phyloP scores from a whole-genome alignment of 2,329 filamentous ascomycete species.

The Aspergillus chevalieri region DNA sequence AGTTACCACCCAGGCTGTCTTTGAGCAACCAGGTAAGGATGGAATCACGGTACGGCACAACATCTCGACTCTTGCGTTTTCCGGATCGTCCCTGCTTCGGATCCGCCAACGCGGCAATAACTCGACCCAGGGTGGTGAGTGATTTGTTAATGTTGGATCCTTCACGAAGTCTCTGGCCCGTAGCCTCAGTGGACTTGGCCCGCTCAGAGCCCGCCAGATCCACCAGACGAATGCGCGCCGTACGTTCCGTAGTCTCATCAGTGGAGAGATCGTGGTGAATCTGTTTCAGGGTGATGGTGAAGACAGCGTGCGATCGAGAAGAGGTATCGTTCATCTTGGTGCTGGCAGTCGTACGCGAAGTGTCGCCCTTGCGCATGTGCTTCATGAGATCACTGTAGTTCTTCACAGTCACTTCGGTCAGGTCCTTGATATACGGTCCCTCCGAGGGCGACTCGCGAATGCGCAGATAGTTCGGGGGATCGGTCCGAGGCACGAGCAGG shows the following conservation, averaged over 20 bases:
- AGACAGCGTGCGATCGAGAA: slow-evolving; percentile 91
- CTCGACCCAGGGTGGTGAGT: slow-evolving; percentile 85
- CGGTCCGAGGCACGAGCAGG: slow-evolving; percentile 72
- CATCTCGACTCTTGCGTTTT: slow-evolving; percentile 59
- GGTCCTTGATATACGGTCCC: slow-evolving; percentile 91
- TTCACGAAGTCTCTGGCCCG: slow-evolving; percentile 81
- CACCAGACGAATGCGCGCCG: slow-evolving; percentile 87
- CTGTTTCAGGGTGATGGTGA: slow-evolving; percentile 96
- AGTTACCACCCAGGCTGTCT: slow-evolving; percentile 92
- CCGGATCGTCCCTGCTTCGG: slow-evolving; percentile 56
- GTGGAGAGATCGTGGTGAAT: slow-evolving; percentile 96
- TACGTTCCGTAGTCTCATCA: slow-evolving; percentile 95
- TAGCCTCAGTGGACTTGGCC: slow-evolving; percentile 92
- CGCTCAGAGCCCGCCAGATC: slow-evolving; percentile 93
- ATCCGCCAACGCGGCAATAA: slow-evolving; percentile 84
- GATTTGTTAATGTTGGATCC: slow-evolving; percentile 99
- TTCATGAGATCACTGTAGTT: slow-evolving; percentile 81
- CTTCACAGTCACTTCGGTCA: slow-evolving; percentile 88
- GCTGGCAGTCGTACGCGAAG: slow-evolving; percentile 78
- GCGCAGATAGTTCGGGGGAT: slow-evolving; percentile 85
- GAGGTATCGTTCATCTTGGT: slow-evolving; percentile 99
- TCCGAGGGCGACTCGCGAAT: slow-evolving; percentile 93
- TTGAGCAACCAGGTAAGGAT: slow-evolving; percentile 81
- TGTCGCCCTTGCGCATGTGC: slow-evolving; percentile 84
- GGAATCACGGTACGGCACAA: slow-evolving; percentile 90